phyloP scores from a whole-genome alignment of 2,329 filamentous ascomycete species.

The Pseudocercospora macadamiae region DNA sequence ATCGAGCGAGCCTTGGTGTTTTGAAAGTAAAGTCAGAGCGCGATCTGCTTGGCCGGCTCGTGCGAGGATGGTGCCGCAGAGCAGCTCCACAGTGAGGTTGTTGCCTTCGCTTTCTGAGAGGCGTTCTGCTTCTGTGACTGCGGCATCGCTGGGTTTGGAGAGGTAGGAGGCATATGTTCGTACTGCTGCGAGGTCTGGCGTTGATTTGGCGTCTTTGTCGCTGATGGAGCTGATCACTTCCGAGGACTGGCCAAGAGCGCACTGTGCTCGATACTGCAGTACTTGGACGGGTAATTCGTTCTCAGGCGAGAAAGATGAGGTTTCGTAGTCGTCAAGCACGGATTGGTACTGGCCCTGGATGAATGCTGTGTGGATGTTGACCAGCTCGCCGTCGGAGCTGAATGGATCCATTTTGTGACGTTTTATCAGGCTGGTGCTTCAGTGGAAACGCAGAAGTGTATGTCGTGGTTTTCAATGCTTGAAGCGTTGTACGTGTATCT shows the following conservation, averaged over 20 bases:
- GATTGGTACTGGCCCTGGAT: slow-evolving; percentile 81
- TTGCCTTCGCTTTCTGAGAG: slow-evolving; percentile 69
- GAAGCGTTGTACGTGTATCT: too few relatives aligned
- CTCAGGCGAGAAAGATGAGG: slow-evolving; percentile 73
- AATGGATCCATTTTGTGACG: slow-evolving; percentile 66
- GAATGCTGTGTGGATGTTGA: slow-evolving; percentile 69
- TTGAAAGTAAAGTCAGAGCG: slow-evolving; percentile 75
- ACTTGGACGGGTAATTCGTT: slow-evolving; percentile 78
- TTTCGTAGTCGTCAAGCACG: slow-evolving; percentile 79
- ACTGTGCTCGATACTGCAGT: slow-evolving; percentile 77
- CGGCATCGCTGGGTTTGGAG: slow-evolving; percentile 35
- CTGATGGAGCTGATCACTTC: slow-evolving; percentile 71
- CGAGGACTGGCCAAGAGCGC: slow-evolving; percentile 77
- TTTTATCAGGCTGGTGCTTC: too few relatives aligned
- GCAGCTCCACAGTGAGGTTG: slow-evolving; percentile 78
- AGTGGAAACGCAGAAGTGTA: too few relatives aligned
- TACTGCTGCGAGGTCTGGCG: slow-evolving; percentile 74
- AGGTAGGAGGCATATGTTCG: slow-evolving; percentile 71
- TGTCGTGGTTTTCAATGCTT: too few relatives aligned
- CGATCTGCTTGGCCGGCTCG: slow-evolving; percentile 80
- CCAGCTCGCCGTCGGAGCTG: slow-evolving; percentile 67
- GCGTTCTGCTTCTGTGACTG: slow-evolving; percentile 64
- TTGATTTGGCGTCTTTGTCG: slow-evolving; percentile 59
- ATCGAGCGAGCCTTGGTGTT: slow-evolving; percentile 80
- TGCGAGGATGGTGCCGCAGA: slow-evolving; percentile 81